Evolutionary conservation across 2,329 filamentous ascomycete genomes (phyloP).

Genomic region (Amylocarpus encephaloides): DNA sequence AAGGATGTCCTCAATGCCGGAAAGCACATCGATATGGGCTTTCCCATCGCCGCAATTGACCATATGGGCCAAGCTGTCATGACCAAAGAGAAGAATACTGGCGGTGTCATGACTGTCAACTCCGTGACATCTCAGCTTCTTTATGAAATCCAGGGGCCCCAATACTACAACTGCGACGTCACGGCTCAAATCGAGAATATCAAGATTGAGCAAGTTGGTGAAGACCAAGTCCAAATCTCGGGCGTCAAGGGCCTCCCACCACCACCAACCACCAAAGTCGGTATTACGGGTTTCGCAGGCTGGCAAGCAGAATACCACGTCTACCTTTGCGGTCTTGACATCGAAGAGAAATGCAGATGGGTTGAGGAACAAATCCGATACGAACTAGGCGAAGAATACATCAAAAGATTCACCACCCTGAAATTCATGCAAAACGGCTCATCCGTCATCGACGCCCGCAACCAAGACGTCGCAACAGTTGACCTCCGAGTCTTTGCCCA

Average conservation of each 20-base stretch:
- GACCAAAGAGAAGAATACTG: slow-evolving; percentile 35
- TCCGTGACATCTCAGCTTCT: slow-evolving; percentile 42
- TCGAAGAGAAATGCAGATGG: slow-evolving; percentile 38
- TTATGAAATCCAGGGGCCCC: slow-evolving; percentile 36
- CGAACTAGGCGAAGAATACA: slow-evolving; percentile 13
- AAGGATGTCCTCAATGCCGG: slow-evolving; percentile 3
- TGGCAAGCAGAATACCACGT: slow-evolving; percentile 41
- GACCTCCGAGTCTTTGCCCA: slow-evolving; percentile 42
- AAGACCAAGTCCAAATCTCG: slow-evolving; percentile 40
- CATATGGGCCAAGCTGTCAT: slow-evolving; percentile 3
- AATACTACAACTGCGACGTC: slow-evolving; percentile 33
- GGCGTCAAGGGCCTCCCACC: slow-evolving; percentile 32
- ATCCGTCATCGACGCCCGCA: slow-evolving; percentile 34
- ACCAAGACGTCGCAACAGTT: slow-evolving; percentile 43
- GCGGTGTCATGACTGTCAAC: slow-evolving; percentile 40
- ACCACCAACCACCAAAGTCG: slow-evolving; percentile 36
- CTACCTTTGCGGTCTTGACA: slow-evolving; percentile 39
- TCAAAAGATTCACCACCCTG: slow-evolving; percentile 29
- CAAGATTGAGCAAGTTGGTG: slow-evolving; percentile 43
- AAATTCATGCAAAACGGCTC: slow-evolving; percentile 35
- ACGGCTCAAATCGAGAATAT: slow-evolving; percentile 35
- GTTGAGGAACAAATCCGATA: slow-evolving; percentile 37
- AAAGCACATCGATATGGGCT: slow-evolving; percentile 5
- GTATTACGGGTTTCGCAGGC: slow-evolving; percentile 38
- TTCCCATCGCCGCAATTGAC: slow-evolving; percentile 8